phyloP scores from a whole-genome alignment of 2,329 filamentous ascomycete genomes.

The Aureobasidium mangrovei region DNA sequence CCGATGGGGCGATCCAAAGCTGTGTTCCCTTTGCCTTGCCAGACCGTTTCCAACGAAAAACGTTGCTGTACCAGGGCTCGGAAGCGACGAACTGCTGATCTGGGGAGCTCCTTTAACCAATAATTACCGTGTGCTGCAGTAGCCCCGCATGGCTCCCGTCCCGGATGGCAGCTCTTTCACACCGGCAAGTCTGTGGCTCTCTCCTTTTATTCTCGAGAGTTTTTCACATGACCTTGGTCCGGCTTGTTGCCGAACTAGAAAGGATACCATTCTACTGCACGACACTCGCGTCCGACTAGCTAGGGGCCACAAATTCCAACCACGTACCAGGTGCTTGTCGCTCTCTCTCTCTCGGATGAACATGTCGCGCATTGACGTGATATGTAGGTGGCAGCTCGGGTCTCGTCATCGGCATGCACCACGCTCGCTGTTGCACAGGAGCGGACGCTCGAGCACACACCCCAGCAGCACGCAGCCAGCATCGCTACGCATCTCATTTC shows the following conservation, averaged over 20 bases:
- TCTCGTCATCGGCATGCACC: slow-evolving; percentile 12
- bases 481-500: slow-evolving; percentile 5
- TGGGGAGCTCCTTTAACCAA: background rate
- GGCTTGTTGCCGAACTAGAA: slow-evolving; percentile 11
- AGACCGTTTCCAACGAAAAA: background rate
- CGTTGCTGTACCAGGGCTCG: background rate
- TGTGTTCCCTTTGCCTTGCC: background rate
- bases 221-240: slow-evolving; percentile 11
- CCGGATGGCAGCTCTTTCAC: background rate
- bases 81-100: background rate
- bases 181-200: slow-evolving; percentile 2
- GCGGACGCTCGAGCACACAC: slow-evolving; percentile 8
- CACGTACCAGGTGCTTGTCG: slow-evolving; percentile 12
- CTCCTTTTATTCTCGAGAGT: background rate
- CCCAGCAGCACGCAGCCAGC: slow-evolving; percentile 2
- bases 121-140: slow-evolving; percentile 7
- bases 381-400: slow-evolving; percentile 1
- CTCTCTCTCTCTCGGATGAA: background rate
- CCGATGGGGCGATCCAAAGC: background rate
- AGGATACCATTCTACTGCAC: background rate
- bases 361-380: slow-evolving; percentile 10
- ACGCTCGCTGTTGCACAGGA: slow-evolving; percentile 11
- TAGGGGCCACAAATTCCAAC: slow-evolving; percentile 1
- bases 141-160: slow-evolving; percentile 5
- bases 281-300: background rate